A percentile compares a stretch with the other conserved stretches of the same genome.
Evolutionary conservation across 2,329 filamentous ascomycete genomes (phyloP).

Genomic region (Colletotrichum sp.): DNA sequence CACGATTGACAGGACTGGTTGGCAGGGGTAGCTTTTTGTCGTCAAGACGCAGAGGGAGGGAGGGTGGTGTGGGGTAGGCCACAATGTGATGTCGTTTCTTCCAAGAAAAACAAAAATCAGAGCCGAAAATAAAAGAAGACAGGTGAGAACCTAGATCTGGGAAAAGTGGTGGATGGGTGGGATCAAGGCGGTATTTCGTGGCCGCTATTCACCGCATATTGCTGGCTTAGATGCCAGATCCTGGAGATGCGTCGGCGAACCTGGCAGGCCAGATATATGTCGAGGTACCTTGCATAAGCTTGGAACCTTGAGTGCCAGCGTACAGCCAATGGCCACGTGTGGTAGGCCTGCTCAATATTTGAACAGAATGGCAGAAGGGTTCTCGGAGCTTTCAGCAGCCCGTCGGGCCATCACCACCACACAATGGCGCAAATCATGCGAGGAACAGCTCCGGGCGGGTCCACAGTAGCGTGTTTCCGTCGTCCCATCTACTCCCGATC

Average conservation of each 20-base stretch:
- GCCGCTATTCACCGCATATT: slow-evolving; percentile 9
- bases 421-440: neutral
- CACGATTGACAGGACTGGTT: neutral
- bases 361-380: neutral
- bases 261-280: neutral
- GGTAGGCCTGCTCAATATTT: neutral
- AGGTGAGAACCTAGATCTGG: neutral
- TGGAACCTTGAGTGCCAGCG: neutral
- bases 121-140: neutral
- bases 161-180: neutral
- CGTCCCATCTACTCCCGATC: neutral
- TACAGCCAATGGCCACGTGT: neutral
- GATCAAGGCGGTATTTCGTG: neutral
- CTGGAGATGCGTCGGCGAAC: neutral
- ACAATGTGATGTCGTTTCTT: neutral
- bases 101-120: neutral
- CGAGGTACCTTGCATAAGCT: neutral
- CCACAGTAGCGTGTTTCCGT: neutral
- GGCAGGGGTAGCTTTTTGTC: neutral
- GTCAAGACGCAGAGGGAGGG: neutral
- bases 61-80: neutral
- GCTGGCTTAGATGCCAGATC: neutral
- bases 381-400: neutral
- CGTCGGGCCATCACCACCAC: neutral
- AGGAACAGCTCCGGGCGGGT: neutral